Conservation (phyloP, 2,329 filamentous ascomycete species). For the Fusarium albosuccineum region DNA sequence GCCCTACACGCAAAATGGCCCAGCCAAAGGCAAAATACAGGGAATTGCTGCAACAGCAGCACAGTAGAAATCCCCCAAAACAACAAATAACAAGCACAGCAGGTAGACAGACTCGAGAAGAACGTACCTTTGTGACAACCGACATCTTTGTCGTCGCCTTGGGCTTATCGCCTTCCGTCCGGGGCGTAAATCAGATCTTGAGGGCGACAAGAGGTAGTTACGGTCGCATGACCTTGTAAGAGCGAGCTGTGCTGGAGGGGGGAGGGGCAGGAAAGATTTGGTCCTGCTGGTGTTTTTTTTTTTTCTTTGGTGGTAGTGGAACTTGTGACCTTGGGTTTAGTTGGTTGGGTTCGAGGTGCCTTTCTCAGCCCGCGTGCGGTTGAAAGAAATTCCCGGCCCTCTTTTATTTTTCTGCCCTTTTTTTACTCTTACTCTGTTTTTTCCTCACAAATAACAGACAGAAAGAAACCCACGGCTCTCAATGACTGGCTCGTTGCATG, state of each 20-base stretch:
- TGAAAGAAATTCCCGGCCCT: conserved; percentile 38
- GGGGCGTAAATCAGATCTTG: conserved; percentile 49
- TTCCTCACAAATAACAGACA: background rate
- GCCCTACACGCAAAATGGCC: conserved; percentile 22
- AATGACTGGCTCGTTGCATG: conserved; percentile 2
- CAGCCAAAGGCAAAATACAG: conserved; percentile 2
- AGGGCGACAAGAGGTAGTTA: conserved; percentile 53
- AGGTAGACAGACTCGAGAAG: conserved; percentile 8
- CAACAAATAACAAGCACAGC: conserved; percentile 1
- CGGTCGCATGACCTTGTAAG: conserved; percentile 56
- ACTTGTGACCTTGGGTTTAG: conserved; percentile 28
- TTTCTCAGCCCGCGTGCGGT: conserved; percentile 14
- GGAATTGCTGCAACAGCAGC: conserved; percentile 12
- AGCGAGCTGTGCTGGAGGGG: conserved; percentile 36
- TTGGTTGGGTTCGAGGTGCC: conserved; percentile 29
- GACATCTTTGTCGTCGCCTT: conserved; percentile 67
- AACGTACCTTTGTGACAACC: conserved; percentile 71
- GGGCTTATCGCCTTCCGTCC: conserved; percentile 64
- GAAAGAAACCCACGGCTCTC: background rate
- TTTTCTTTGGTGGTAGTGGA: conserved; percentile 33
- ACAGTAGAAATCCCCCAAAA: background rate
- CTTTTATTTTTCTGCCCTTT: conserved; percentile 2
- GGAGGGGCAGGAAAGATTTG: conserved; percentile 33
- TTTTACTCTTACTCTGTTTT: conserved; percentile 4
- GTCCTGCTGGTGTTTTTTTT: conserved; percentile 36